phyloP scores from a whole-genome alignment of 192 early-diverging fungal genomes.

The Backusella circina region DNA sequence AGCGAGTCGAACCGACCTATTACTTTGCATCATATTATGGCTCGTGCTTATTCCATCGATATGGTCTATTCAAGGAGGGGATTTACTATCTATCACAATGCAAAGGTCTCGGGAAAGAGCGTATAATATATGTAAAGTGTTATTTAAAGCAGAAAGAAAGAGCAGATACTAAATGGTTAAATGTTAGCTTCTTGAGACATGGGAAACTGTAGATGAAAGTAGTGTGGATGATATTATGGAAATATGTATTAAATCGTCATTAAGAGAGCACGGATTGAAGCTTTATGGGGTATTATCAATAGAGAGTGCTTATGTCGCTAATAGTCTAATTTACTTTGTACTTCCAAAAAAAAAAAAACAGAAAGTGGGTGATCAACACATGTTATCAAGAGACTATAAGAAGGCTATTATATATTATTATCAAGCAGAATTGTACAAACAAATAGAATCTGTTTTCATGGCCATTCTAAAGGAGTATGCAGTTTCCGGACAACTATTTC shows the following conservation, averaged over 20 bases:
- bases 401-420: background rate
- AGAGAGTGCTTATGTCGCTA: background rate
- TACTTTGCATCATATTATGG: background rate
- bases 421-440: background rate
- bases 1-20: background rate
- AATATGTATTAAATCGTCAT: background rate
- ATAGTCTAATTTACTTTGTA: background rate
- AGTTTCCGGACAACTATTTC: background rate
- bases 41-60: background rate
- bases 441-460: background rate
- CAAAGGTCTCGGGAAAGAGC: background rate
- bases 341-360: background rate
- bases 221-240: background rate
- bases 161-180: background rate
- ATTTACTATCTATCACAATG: background rate
- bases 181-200: background rate
- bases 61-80: background rate
- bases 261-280: background rate
- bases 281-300: background rate
- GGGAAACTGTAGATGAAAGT: background rate
- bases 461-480: background rate
- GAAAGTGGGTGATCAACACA: background rate
- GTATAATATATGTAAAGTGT: background rate
- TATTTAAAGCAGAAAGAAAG: background rate
- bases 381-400: background rate